Percentiles rank a stretch among this genome's conserved stretches.
Conservation (phyloP, 116 monocot species). For the Papilionanthe hybrid region DNA sequence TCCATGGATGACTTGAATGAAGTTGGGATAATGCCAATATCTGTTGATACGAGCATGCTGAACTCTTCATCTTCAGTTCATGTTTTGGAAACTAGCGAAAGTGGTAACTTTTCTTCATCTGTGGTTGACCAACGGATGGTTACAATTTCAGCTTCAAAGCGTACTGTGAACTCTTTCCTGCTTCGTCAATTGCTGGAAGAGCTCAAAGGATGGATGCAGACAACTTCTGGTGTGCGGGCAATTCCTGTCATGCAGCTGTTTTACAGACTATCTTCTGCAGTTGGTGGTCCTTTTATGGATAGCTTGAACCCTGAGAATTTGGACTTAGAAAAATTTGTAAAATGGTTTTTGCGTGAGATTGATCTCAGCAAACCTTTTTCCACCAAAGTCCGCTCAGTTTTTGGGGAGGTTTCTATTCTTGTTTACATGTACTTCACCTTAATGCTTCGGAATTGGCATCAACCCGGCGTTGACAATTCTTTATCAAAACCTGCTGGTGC, state of each 20-base stretch:
- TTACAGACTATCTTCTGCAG: slow-evolving; percentile 87
- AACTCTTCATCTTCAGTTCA: slow-evolving; percentile 52
- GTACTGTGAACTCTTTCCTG: slow-evolving; percentile 83
- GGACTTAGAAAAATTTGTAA: slow-evolving; percentile 86
- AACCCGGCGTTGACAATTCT: slow-evolving; percentile 74
- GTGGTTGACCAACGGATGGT: slow-evolving; percentile 64
- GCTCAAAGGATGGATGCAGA: slow-evolving; percentile 91
- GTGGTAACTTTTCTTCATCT: slow-evolving; percentile 45
- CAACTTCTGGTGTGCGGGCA: slow-evolving; percentile 68
- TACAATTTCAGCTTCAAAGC: slow-evolving; percentile 90
- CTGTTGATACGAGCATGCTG: slow-evolving; percentile 40
- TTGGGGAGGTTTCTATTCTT: slow-evolving; percentile 82
- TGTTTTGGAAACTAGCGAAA: slow-evolving; percentile 59
- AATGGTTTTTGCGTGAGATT: slow-evolving; percentile 84
- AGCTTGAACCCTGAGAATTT: slow-evolving; percentile 75
- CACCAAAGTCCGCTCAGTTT: slow-evolving; percentile 49
- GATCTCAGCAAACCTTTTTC: slow-evolving; percentile 66
- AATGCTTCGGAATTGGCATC: slow-evolving; percentile 99
- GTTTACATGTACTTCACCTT: slow-evolving; percentile 95
- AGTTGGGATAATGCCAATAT: slow-evolving; percentile 37
- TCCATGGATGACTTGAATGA: slow-evolving; percentile 79
- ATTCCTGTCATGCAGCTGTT: slow-evolving; percentile 98
- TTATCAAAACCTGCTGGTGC: slow-evolving; percentile 39
- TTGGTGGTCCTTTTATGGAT: slow-evolving; percentile 98
- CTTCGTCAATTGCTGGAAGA: slow-evolving; percentile 71